Evolutionary conservation across 208 protist genomes (phyloP).

Genomic region (Entamoeba dispar): DNA sequence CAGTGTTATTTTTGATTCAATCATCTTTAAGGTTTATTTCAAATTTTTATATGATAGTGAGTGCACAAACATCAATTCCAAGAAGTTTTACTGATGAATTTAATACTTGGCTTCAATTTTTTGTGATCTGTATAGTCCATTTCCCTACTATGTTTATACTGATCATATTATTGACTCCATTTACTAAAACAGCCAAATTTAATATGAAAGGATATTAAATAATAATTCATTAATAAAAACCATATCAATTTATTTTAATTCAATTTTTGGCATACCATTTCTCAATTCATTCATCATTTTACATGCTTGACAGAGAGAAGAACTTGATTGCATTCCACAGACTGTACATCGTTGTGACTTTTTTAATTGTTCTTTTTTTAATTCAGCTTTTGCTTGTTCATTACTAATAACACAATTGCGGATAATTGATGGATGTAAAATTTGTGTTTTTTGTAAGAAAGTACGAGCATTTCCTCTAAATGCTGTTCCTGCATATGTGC

Average conservation of each 20-base stretch:
- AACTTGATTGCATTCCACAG: neutral
- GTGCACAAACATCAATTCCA: neutral
- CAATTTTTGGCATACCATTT: neutral
- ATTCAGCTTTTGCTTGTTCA: neutral
- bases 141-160: neutral
- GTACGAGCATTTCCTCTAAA: conserved; percentile 22
- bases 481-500: conserved; percentile 65
- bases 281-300: neutral
- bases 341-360: neutral
- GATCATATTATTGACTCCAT: neutral
- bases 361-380: neutral
- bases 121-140: neutral
- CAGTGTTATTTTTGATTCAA: neutral
- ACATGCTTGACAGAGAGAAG: neutral
- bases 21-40: neutral
- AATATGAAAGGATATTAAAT: neutral
- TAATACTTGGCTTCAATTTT: neutral
- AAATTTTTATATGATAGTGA: neutral
- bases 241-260: neutral
- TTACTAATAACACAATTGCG: neutral
- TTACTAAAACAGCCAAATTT: neutral
- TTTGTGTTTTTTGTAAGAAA: neutral
- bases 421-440: neutral
- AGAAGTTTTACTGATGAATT: neutral
- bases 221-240: too few species aligned